phyloP scores from a whole-genome alignment of 345 rosid genomes.

The Ceriops zippeliana region DNA sequence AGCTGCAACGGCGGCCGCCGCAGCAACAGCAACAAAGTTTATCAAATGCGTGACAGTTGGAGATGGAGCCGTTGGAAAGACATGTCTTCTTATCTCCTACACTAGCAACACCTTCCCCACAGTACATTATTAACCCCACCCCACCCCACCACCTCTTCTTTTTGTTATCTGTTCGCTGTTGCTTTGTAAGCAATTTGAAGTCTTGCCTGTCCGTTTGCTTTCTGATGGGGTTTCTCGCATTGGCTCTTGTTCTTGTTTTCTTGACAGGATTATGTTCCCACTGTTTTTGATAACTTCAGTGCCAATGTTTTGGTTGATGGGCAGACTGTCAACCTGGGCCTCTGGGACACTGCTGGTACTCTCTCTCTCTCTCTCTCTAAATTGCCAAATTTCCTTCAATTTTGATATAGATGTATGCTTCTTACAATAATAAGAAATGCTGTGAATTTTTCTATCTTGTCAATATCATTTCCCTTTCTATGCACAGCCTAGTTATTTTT shows the following conservation, averaged over 20 bases:
- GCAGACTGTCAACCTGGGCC: slow-evolving; percentile 25
- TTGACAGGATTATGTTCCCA: slow-evolving; percentile 64
- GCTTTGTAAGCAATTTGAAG: background rate
- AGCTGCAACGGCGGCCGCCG: slow-evolving; percentile 11
- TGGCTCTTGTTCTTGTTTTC: slow-evolving; percentile 1
- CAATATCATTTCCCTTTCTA: background rate
- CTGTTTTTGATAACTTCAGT: slow-evolving; percentile 43
- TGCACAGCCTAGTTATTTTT: background rate
- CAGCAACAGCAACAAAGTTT: slow-evolving; percentile 54
- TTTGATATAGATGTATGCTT: no score
- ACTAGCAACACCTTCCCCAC: slow-evolving; percentile 89
- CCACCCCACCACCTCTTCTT: no score
- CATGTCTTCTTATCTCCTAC: slow-evolving; percentile 84
- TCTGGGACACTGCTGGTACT: slow-evolving; percentile 29
- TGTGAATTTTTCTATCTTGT: no score
- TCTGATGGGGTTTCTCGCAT: background rate
- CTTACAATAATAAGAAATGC: no score
- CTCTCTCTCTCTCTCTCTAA: slow-evolving; percentile 9
- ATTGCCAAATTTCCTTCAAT: no score
- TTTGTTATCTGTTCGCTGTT: background rate
- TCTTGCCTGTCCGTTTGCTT: background rate
- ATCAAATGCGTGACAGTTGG: slow-evolving; percentile 93
- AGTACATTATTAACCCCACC: slow-evolving; percentile 22
- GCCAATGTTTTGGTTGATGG: slow-evolving; percentile 30
- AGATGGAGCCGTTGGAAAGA: slow-evolving; percentile 94